phyloP scores from a whole-genome alignment of 2,329 filamentous ascomycete genomes.

The Fusarium sp. region DNA sequence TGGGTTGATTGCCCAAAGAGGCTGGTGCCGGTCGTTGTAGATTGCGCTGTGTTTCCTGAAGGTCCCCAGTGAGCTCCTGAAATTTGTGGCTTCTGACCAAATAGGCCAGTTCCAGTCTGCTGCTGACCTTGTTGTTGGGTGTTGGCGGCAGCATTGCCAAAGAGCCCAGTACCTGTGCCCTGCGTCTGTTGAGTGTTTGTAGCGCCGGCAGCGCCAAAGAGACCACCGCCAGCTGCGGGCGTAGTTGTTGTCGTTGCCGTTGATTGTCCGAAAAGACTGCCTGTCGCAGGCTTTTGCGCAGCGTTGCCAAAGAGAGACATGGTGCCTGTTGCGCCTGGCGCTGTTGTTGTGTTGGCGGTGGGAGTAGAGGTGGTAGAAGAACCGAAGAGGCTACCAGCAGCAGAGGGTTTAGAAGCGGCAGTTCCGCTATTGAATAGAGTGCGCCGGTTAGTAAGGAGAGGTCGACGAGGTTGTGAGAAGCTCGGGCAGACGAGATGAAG shows the following conservation, averaged over 20 bases:
- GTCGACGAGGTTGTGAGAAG: conserved; percentile 14
- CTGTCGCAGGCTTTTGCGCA: conserved; percentile 44
- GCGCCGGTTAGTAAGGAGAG: conserved; percentile 31
- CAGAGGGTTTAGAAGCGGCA: conserved; percentile 49
- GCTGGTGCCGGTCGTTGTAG: conserved; percentile 32
- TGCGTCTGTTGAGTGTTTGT: conserved; percentile 46
- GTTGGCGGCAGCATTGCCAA: conserved; percentile 45
- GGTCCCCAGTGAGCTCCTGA: conserved; percentile 41
- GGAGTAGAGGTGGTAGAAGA: conserved; percentile 42
- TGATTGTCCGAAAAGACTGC: conserved; percentile 49
- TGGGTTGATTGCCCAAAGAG: conserved; percentile 45
- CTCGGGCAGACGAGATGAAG: background rate
- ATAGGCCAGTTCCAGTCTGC: conserved; percentile 16
- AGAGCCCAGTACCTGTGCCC: conserved; percentile 46
- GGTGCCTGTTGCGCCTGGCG: conserved; percentile 42
- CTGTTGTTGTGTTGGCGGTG: conserved; percentile 43
- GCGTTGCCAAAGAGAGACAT: conserved; percentile 49
- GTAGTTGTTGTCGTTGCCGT: conserved; percentile 39
- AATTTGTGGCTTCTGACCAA: conserved; percentile 26
- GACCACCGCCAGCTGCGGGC: conserved; percentile 43
- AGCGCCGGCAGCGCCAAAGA: conserved; percentile 48
- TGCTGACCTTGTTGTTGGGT: conserved; percentile 43
- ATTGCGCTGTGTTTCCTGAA: conserved; percentile 22
- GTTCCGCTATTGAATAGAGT: conserved; percentile 37
- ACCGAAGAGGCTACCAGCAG: conserved; percentile 54